Percentiles rank a stretch among this genome's conserved stretches.
These are phyloP conservation scores for Shiraia sp. DNA, from an alignment of 2,329 filamentous ascomycete genomes.

Conservation along the genomic window DNA sequence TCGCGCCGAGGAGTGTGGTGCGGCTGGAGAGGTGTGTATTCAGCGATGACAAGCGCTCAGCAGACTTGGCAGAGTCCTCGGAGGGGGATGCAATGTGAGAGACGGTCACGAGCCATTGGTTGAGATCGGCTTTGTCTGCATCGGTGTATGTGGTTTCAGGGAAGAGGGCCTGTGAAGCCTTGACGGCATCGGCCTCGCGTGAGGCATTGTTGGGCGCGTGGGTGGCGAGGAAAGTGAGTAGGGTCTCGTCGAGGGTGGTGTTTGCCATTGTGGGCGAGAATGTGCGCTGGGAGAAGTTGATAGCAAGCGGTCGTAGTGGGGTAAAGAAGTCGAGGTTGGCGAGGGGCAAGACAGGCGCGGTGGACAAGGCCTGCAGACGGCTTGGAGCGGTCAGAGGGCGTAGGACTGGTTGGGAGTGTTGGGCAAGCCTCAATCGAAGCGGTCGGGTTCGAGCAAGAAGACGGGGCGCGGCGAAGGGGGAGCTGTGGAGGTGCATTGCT, in stretches of 20 bases:
- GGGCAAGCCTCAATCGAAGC: constrained; percentile 17
- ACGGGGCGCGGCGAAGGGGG: constrained; percentile 20
- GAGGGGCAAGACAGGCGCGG: constrained; percentile 17
- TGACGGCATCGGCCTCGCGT: constrained; percentile 42
- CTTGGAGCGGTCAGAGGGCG: constrained; percentile 4
- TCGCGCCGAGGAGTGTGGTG: constrained; percentile 85
- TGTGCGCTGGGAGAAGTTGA: constrained; percentile 35
- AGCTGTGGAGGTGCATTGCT: constrained; percentile 26
- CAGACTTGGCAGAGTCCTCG: constrained; percentile 60
- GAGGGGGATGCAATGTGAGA: constrained; percentile 66
- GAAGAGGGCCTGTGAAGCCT: constrained; percentile 66
- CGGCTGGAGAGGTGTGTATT: constrained; percentile 87
- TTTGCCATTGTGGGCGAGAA: constrained; percentile 39
- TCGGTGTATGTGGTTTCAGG: constrained; percentile 71
- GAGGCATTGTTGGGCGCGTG: constrained; percentile 45
- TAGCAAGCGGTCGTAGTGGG: constrained; percentile 32
- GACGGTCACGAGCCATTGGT: constrained; percentile 83
- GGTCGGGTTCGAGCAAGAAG: constrained; percentile 24
- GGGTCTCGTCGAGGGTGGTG: constrained; percentile 39
- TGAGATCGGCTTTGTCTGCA: constrained; percentile 82
- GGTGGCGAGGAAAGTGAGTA: constrained; percentile 40
- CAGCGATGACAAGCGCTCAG: constrained; percentile 73
- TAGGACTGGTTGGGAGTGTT: constrained; percentile 8
- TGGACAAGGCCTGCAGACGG: constrained; percentile 12
- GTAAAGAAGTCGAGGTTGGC: constrained; percentile 33